Percentiles rank a stretch among this genome's conserved stretches.
Evolutionary conservation across 2,329 filamentous ascomycete genomes (phyloP).

Genomic region (Didymella keratinophila): DNA sequence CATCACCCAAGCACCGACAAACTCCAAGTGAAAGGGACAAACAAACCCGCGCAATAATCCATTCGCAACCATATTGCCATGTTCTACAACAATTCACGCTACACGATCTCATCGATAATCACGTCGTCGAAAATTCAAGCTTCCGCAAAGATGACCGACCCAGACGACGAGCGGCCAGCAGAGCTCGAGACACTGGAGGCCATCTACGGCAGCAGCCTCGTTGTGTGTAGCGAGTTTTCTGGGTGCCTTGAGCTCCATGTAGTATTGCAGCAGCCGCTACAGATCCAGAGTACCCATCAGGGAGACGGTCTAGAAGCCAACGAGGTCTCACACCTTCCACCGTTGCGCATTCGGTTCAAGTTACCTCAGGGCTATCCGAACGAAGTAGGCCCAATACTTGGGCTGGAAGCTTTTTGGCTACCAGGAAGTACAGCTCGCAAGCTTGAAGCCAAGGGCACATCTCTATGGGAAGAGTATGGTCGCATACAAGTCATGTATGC

Average conservation of each 20-base stretch:
- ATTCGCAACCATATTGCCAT: not conserved
- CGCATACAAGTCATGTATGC: constrained; percentile 2
- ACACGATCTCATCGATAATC: not conserved
- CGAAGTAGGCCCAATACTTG: not conserved
- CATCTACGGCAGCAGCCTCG: constrained; percentile 2
- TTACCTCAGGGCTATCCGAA: not conserved
- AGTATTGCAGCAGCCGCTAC: not conserved
- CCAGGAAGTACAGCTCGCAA: not conserved
- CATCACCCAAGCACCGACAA: not conserved
- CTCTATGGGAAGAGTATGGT: not conserved
- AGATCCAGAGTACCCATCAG: not conserved
- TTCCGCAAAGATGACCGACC: not conserved
- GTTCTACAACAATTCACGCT: not conserved
- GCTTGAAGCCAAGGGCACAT: not conserved
- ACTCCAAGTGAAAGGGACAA: not conserved
- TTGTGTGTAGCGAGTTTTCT: not conserved
- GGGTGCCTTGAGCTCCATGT: not conserved
- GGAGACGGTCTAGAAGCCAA: not conserved
- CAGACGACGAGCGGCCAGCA: not conserved
- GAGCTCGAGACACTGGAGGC: constrained; percentile 7
- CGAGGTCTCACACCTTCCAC: not conserved
- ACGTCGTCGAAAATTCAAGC: not conserved
- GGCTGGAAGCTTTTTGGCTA: not conserved
- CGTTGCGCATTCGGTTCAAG: not conserved
- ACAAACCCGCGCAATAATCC: not conserved